These are phyloP conservation scores for Multifurca ochricompacta DNA, from an alignment of 768 basidiomycete genomes.

Conservation along the genomic window DNA sequence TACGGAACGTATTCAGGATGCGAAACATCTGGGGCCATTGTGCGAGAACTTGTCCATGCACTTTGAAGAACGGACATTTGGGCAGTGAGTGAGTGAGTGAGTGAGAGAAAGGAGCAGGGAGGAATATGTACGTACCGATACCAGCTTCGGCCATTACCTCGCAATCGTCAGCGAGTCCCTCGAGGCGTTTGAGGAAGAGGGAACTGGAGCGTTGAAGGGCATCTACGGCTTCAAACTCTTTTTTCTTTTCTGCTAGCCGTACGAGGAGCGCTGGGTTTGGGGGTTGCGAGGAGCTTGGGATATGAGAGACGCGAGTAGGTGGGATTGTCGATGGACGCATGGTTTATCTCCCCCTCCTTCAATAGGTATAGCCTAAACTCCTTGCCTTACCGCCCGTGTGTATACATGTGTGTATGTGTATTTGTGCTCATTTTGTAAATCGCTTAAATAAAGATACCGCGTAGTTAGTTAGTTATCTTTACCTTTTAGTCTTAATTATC, in stretches of 20 bases:
- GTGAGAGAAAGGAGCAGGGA: background rate
- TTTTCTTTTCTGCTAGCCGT: conserved; percentile 70
- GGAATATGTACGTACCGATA: conserved; percentile 37
- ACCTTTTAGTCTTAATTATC: too few species aligned
- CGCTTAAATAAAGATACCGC: too few species aligned
- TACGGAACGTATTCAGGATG: conserved; percentile 62
- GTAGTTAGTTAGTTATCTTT: too few species aligned
- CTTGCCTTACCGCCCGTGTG: too few species aligned
- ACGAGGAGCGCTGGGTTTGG: conserved; percentile 41
- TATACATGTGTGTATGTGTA: too few species aligned
- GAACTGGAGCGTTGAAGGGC: conserved; percentile 61
- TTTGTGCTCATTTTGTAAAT: background rate
- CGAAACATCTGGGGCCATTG: conserved; percentile 84
- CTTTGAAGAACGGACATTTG: conserved; percentile 28
- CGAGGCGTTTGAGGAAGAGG: conserved; percentile 58
- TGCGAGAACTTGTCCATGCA: conserved; percentile 67
- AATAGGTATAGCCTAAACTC: too few species aligned
- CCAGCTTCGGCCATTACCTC: conserved; percentile 74
- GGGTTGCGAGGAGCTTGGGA: conserved; percentile 42
- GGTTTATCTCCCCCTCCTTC: too few species aligned
- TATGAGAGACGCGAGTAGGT: conserved; percentile 34
- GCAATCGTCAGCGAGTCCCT: conserved; percentile 62
- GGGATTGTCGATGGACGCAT: conserved; percentile 3
- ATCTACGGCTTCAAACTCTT: conserved; percentile 67
- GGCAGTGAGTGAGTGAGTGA: background rate